These are phyloP conservation scores for Zygoascus flipseniorum DNA, from an alignment of 805 yeast species.

Conservation along the genomic window DNA sequence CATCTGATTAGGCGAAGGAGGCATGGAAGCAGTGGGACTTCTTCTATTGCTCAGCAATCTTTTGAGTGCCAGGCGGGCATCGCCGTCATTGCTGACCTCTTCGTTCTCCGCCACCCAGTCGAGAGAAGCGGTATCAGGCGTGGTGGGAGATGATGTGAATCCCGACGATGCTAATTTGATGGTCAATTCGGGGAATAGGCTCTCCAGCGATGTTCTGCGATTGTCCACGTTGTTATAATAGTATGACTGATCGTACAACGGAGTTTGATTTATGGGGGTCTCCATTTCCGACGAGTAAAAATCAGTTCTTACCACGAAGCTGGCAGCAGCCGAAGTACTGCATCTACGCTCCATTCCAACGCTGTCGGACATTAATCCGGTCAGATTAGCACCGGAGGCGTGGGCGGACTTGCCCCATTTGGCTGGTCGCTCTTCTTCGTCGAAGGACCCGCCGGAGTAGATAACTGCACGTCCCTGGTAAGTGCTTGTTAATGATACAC, in stretches of 20 bases:
- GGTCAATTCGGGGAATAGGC: slow-evolving; percentile 14
- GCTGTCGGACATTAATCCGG: neutral
- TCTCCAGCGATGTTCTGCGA: slow-evolving; percentile 12
- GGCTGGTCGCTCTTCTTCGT: neutral
- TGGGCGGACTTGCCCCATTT: neutral
- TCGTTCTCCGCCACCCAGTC: neutral
- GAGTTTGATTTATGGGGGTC: neutral
- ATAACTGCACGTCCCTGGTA: neutral
- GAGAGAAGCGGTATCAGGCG: neutral
- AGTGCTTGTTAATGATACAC: neutral
- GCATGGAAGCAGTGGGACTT: neutral
- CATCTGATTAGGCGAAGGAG: neutral
- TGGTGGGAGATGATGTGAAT: neutral
- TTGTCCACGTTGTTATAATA: neutral
- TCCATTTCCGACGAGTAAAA: neutral
- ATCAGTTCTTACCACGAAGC: neutral
- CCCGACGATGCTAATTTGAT: neutral
- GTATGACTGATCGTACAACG: neutral
- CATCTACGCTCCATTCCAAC: neutral
- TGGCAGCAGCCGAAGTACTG: neutral
- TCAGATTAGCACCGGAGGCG: neutral
- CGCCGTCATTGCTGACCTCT: neutral
- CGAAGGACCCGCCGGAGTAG: neutral
- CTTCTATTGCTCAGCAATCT: neutral
- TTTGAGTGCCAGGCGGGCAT: neutral